Conservation (phyloP, 306 rosid species). For the Leucaena leucocephala region DNA sequence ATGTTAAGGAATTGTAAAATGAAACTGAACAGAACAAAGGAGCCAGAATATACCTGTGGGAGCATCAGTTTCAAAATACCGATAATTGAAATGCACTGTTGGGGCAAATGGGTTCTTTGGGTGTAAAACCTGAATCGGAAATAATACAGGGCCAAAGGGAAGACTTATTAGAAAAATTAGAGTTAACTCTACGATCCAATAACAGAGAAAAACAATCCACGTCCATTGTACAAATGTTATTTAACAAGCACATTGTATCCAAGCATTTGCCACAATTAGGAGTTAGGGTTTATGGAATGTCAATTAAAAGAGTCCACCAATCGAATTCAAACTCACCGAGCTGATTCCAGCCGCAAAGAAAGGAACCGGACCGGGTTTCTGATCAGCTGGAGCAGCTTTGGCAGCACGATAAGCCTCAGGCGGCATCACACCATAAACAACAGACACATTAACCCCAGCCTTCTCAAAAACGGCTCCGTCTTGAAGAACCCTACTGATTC, state of each 20-base stretch:
- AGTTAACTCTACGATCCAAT: neutral
- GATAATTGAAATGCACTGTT: constrained; percentile 90
- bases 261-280: neutral
- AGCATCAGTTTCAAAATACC: constrained; percentile 95
- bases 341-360: constrained; percentile 96
- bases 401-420: constrained; percentile 99
- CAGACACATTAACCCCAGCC: constrained; percentile 97
- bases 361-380: constrained; percentile 86
- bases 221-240: neutral
- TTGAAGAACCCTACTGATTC: constrained; percentile 94
- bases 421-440: constrained; percentile 96
- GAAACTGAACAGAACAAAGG: neutral
- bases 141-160: neutral
- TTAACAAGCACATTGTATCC: neutral
- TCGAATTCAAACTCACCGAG: constrained; percentile 58
- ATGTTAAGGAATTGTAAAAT: neutral
- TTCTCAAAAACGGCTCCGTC: constrained; percentile 96
- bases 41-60: constrained; percentile 57
- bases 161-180: neutral
- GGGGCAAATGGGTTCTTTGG: constrained; percentile 99
- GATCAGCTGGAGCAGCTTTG: constrained; percentile 55
- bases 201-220: neutral
- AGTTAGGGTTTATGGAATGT: neutral
- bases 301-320: neutral
- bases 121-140: constrained; percentile 73